Evolutionary conservation across 345 rosid genomes (phyloP).

Genomic region (Aethionema arabicum): DNA sequence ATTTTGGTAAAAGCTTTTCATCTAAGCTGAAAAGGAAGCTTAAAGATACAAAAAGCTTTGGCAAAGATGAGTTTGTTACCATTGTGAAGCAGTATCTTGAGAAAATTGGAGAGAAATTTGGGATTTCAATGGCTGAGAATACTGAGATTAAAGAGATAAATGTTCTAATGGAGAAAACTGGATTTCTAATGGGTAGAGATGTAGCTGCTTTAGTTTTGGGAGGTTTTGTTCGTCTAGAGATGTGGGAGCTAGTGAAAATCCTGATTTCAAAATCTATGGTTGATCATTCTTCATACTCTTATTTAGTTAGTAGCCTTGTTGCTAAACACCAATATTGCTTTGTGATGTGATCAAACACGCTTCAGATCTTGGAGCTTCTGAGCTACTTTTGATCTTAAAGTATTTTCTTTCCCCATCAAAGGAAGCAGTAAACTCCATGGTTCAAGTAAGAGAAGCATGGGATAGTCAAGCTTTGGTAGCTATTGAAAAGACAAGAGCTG

Average conservation of each 20-base stretch:
- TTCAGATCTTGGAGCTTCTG: conserved; percentile 60
- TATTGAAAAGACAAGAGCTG: conserved; percentile 42
- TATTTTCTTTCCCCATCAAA: conserved; percentile 70
- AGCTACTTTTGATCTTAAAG: conserved; percentile 63
- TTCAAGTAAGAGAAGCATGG: conserved; percentile 66
- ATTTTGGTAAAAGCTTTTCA: conserved; percentile 45
- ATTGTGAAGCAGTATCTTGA: conserved; percentile 58
- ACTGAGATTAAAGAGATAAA: conserved; percentile 29
- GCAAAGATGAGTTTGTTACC: conserved; percentile 43
- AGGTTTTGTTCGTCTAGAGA: conserved; percentile 55
- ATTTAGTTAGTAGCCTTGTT: conserved; percentile 50
- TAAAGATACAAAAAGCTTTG: conserved; percentile 53
- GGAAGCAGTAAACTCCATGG: conserved; percentile 57
- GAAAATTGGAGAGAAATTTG: conserved; percentile 43
- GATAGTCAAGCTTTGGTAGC: conserved; percentile 64
- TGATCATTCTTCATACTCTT: conserved; percentile 49
- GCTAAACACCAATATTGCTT: conserved; percentile 62
- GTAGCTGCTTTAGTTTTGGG: conserved; percentile 63
- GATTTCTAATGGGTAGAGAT: conserved; percentile 57
- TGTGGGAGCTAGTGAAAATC: conserved; percentile 69
- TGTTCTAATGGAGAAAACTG: conserved; percentile 47
- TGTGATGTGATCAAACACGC: conserved; percentile 61
- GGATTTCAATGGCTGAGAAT: conserved; percentile 35
- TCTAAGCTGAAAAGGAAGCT: conserved; percentile 58
- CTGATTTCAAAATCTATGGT: conserved; percentile 52